Evolutionary conservation across 78 protist species (phyloP).

Genomic region (Dictyostelium brefeldianum): DNA sequence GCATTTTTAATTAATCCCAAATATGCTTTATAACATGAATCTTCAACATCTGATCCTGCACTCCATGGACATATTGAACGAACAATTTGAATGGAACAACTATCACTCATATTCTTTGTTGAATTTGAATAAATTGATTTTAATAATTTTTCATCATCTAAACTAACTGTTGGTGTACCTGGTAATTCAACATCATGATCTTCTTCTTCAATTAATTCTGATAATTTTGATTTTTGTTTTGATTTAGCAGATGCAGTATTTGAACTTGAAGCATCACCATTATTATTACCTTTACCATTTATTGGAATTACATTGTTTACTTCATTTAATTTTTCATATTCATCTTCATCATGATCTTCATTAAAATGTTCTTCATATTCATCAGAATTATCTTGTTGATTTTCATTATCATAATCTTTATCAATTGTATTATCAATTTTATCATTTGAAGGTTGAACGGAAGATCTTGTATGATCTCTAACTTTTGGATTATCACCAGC

Average conservation of each 20-base stretch:
- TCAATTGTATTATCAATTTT: not conserved
- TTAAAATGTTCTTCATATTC: not conserved
- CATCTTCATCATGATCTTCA: not conserved
- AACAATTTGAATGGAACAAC: conserved; percentile 51
- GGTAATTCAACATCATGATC: not conserved
- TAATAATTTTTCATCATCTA: not conserved
- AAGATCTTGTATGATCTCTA: not conserved
- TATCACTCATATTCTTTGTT: not conserved
- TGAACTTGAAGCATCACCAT: not conserved
- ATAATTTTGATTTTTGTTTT: not conserved
- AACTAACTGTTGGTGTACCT: not conserved
- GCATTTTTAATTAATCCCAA: conserved; percentile 58
- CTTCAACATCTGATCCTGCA: conserved; percentile 59
- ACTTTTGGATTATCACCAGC: conserved; percentile 40
- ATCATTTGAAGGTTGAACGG: not conserved
- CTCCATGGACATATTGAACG: conserved; percentile 50
- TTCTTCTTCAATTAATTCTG: not conserved
- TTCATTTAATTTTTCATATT: not conserved
- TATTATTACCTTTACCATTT: not conserved
- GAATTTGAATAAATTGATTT: not conserved
- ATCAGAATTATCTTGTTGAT: not conserved
- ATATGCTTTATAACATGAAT: conserved; percentile 76
- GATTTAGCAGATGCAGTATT: not conserved
- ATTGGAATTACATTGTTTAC: not conserved
- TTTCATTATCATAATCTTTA: not conserved